Evolutionary conservation across 495 filamentous ascomycete genomes (phyloP), one percentile per base, ranked within the genome.

Genomic region (Trichoderma gamsii): DNA sequence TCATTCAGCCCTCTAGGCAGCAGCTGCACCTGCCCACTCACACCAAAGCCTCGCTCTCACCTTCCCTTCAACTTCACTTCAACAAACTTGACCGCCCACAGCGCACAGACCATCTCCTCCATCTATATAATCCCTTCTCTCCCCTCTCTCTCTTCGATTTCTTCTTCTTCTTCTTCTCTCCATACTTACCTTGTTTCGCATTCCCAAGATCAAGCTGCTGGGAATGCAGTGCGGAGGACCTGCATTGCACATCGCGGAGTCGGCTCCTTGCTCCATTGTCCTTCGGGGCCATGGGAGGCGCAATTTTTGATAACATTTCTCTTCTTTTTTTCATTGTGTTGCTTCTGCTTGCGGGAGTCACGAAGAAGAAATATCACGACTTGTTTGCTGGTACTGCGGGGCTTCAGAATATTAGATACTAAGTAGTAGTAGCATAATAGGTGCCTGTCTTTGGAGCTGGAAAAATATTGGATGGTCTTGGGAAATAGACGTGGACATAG

Each of bases 151-250:
- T 66, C 74, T 70, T 67, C 63, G 0, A 0, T 29, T 49, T 61
- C 56, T 71, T 66, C 67, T 70, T 63, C 74, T 68, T 70, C 64
- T 74, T 73, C 74, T 49, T 65, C 71, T 75, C 72, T 72, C 74
- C 74, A 77, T 78, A 76, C 75, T 78, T 76, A 77, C 75, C 76
- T 78, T 77, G 74, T 75, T 73, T 68, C 69, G 69, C 63, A 70
- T 35, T 64, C 52, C 67, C 70, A 69, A 72, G 76, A 69, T 78
- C 76, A 78, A 66, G 72, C 77, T 74, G 27, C 35, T 65, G 63
- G 63, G 63, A 13, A 43, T 41, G 35, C 63, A 65, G 63, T 44
- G 35, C 13, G 63, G 63, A 65, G 35, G 35, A 35, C 63, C 63
- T 65, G 63, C 63, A 65, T 65, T 77, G 63, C 63, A 65, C 63